Evolutionary conservation across 139 green algal genomes (phyloP).

Genomic region (Bryopsis sp.): DNA sequence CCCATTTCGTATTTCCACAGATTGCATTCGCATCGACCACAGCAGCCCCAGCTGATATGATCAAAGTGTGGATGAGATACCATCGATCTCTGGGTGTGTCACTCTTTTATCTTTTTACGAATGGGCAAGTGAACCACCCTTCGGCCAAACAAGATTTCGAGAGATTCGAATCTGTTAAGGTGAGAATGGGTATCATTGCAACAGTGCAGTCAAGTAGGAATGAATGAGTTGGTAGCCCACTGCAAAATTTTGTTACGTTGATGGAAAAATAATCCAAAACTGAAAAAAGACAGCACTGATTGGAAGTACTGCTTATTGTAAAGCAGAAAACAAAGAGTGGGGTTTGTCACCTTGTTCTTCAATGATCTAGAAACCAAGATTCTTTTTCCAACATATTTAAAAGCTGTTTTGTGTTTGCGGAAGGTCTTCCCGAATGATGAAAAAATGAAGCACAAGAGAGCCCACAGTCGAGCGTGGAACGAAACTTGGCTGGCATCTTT

Average conservation of each 20-base stretch:
- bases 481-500: conserved; percentile 72
- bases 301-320: no score
- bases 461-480: conserved; percentile 60
- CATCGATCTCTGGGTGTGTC: conserved; percentile 40
- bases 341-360: no score
- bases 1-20: conserved; percentile 18
- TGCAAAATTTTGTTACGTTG: no score
- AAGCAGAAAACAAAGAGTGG: no score
- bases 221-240: no score
- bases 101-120: conserved; percentile 54
- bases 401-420: no score
- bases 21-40: conserved; percentile 55
- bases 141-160: conserved; percentile 16
- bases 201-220: no score
- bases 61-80: conserved; percentile 46
- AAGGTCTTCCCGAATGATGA: conserved; percentile 35
- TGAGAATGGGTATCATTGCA: no score
- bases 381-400: no score
- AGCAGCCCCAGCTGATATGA: conserved; percentile 35
- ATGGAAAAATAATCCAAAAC: no score
- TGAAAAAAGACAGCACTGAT: no score
- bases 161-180: conserved; percentile 26
- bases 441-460: conserved; percentile 35
- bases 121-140: conserved; percentile 32
- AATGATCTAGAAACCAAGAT: no score